A percentile compares a stretch with the other conserved stretches of the same genome.
phyloP scores from a whole-genome alignment of 2,329 filamentous ascomycete genomes.

The Thelonectria olida region DNA sequence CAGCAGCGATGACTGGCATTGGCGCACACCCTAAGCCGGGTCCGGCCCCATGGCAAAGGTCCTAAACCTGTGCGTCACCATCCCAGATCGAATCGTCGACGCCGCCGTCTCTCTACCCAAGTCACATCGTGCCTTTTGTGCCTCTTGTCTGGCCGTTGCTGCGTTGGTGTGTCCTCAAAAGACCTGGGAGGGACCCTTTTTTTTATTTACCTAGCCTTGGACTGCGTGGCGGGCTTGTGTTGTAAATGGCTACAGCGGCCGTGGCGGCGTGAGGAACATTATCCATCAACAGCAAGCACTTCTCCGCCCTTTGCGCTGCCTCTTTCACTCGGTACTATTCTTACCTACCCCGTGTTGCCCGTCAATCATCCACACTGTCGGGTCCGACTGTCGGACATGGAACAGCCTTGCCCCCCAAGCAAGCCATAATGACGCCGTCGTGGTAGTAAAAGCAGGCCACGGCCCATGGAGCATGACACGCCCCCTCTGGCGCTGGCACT shows the following conservation, averaged over 20 bases:
- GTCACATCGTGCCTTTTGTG: conserved; percentile 16
- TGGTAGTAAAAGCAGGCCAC: conserved; percentile 21
- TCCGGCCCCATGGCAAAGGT: conserved; percentile 37
- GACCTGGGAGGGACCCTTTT: conserved; percentile 14
- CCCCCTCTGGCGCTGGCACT: not conserved
- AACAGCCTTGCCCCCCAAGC: conserved; percentile 10
- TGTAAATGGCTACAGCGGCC: conserved; percentile 16
- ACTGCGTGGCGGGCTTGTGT: conserved; percentile 10
- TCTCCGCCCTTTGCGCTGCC: conserved; percentile 20
- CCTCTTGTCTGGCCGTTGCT: conserved; percentile 8
- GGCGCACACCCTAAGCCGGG: conserved; percentile 39
- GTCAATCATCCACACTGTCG: conserved; percentile 20
- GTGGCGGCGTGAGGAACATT: too few species aligned
- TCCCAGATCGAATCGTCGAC: conserved; percentile 41
- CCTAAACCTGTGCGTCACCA: conserved; percentile 42
- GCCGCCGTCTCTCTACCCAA: conserved; percentile 5
- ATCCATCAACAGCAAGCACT: not conserved
- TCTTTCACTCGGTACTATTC: not conserved
- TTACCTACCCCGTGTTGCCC: not conserved
- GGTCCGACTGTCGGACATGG: conserved; percentile 17
- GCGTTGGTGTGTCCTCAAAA: not conserved
- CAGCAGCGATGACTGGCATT: conserved; percentile 43
- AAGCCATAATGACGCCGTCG: conserved; percentile 21
- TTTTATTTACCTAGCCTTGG: conserved; percentile 8
- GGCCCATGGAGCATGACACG: conserved; percentile 12